Evolutionary conservation across 495 filamentous ascomycete genomes (phyloP), one percentile per base, ranked within the genome.

Genomic region (Penicillium ucsense): DNA sequence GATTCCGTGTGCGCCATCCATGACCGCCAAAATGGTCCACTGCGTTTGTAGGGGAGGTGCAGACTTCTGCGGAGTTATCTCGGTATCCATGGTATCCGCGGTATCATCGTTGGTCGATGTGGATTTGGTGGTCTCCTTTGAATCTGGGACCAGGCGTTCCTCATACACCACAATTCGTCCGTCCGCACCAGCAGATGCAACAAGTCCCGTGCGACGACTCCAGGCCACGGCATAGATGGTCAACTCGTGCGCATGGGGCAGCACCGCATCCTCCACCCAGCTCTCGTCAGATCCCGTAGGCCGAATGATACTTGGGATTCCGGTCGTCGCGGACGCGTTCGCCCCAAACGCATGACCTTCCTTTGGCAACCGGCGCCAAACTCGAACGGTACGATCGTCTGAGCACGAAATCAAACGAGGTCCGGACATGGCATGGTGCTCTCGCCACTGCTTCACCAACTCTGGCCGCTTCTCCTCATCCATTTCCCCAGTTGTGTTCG

Each of bases 111-210:
- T 62, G 3, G 61, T 44, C 5, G 57, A 41, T 1, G 20, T 20
- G 20, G 20, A 20, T 20, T 20, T 20, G 20, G 20, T 20, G 20
- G 20, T 20, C 20, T 20, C 1, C 20, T 20, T 20, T 20, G 20
- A 20, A 20, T 20, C 20, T 20, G 1, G 20, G 6, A 64, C 48
- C 38, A 74, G 60, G n/a, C 59, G 57, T 48, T 80, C 92, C 65
- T 82, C 74, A 57, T 98, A 98, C 0, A 98, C 60, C 4, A 85
- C 84, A 47, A 97, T 75, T 38, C 80, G 74, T 3, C 91, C 88
- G 68, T 98, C 92, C 8, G 90, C 86, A 10, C 90, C 89, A 5
- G 83, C 81, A 35, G 84, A 94, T 0, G 83, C 90, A 35, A 96
- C 71, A 48, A 87, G 61, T 0, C 90, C 90, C 3, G 78, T 80